These are phyloP conservation scores for Candida xyloterini DNA, from an alignment of 805 yeast species.

Conservation along the genomic window DNA sequence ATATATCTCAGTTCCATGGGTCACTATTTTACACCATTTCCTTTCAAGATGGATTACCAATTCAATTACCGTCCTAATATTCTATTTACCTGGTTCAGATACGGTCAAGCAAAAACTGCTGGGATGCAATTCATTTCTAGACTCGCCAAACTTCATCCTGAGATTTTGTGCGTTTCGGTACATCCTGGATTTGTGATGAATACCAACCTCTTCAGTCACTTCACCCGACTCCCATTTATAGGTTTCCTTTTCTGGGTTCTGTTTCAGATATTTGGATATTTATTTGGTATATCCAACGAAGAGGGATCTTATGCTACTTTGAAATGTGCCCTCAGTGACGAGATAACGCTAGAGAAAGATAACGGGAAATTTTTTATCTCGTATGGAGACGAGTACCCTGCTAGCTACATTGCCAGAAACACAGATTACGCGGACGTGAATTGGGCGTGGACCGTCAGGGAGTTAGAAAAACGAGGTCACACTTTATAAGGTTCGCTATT, in stretches of 20 bases:
- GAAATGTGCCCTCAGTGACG: conserved; percentile 56
- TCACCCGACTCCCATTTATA: conserved; percentile 75
- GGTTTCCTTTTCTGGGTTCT: conserved; percentile 71
- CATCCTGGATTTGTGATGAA: conserved; percentile 90
- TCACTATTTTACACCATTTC: conserved; percentile 50
- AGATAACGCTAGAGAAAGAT: conserved; percentile 46
- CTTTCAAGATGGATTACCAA: conserved; percentile 44
- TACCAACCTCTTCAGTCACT: conserved; percentile 69
- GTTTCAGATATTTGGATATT: conserved; percentile 64
- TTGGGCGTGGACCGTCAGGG: conserved; percentile 76
- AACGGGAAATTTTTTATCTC: conserved; percentile 70
- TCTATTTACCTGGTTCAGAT: conserved; percentile 73
- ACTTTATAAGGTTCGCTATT: conserved; percentile 14
- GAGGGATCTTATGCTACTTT: conserved; percentile 68
- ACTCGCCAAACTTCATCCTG: conserved; percentile 64
- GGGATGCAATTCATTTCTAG: conserved; percentile 71
- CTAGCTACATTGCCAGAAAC: conserved; percentile 57
- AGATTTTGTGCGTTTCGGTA: conserved; percentile 59
- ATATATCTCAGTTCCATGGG: conserved; percentile 65
- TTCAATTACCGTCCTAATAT: conserved; percentile 63
- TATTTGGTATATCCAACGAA: conserved; percentile 70
- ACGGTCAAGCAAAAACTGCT: conserved; percentile 73
- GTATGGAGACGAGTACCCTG: conserved; percentile 52
- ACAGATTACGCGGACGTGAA: conserved; percentile 61
- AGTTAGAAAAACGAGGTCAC: conserved; percentile 53